A percentile compares a stretch with the other conserved stretches of the same genome.
phyloP scores from a whole-genome alignment of 2,329 filamentous ascomycete species.

The Colletotrichum sojae region DNA sequence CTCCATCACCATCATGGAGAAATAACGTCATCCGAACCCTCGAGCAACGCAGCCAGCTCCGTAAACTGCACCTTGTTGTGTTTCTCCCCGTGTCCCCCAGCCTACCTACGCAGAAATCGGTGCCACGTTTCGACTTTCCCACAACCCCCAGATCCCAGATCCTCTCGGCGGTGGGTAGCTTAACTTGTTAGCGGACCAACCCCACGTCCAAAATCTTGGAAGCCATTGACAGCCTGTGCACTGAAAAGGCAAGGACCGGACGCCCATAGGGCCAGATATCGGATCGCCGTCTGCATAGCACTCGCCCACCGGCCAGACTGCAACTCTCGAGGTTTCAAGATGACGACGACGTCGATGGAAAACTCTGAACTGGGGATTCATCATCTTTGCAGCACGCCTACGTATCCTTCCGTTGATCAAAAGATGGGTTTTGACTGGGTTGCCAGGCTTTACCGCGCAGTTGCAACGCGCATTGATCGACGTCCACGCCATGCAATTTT shows the following conservation, averaged over 20 bases:
- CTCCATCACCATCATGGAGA: conserved; percentile 20
- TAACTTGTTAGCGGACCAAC: conserved; percentile 12
- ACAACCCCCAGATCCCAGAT: conserved; percentile 19
- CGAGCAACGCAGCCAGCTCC: conserved; percentile 3
- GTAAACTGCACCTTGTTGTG: background rate
- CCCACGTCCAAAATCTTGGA: conserved; percentile 25
- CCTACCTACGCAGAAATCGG: background rate
- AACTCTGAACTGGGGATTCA: conserved; percentile 3
- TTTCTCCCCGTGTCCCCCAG: background rate
- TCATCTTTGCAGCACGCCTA: background rate
- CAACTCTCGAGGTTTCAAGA: conserved; percentile 31
- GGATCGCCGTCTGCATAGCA: conserved; percentile 5
- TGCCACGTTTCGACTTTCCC: conserved; percentile 2
- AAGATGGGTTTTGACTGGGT: background rate
- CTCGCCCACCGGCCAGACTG: conserved; percentile 18
- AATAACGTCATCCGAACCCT: conserved; percentile 36
- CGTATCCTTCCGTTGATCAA: conserved; percentile 8
- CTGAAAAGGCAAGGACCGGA: conserved; percentile 18
- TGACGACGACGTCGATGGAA: conserved; percentile 18
- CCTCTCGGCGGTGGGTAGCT: conserved; percentile 9
- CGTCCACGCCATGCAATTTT: conserved; percentile 19
- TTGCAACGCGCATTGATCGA: conserved; percentile 1
- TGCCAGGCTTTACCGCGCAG: background rate
- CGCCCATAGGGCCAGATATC: conserved; percentile 9
- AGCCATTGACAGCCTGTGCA: conserved; percentile 10